phyloP scores from a whole-genome alignment of 2,329 filamentous ascomycete species.

The Ciborinia camelliae region DNA sequence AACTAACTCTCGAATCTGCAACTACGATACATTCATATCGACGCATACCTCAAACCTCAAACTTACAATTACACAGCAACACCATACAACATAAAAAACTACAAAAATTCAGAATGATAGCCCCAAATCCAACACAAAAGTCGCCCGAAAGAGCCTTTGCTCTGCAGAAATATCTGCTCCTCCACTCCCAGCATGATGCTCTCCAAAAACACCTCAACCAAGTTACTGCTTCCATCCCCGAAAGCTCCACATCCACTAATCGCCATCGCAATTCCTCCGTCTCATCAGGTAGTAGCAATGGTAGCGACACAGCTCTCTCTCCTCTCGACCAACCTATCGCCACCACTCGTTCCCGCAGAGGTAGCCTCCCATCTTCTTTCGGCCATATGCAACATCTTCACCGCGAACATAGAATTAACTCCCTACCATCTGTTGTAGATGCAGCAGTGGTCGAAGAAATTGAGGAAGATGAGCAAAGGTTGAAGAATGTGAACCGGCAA shows the following conservation, averaged over 20 bases:
- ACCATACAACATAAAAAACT: background rate
- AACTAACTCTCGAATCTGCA: background rate
- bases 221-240: conserved; percentile 23
- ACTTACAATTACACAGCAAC: background rate
- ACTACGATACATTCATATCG: background rate
- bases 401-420: conserved; percentile 23
- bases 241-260: conserved; percentile 16
- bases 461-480: conserved; percentile 36
- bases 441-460: conserved; percentile 28
- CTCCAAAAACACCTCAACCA: conserved; percentile 37
- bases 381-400: background rate
- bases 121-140: conserved; percentile 26
- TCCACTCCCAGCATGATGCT: conserved; percentile 37
- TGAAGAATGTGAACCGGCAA: conserved; percentile 49
- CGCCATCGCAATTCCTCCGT: conserved; percentile 19
- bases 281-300: conserved; percentile 13
- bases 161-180: conserved; percentile 39
- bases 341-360: conserved; percentile 13
- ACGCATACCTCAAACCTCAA: background rate
- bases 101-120: conserved; percentile 2
- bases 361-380: background rate
- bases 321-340: conserved; percentile 19
- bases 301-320: background rate
- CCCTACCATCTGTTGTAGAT: conserved; percentile 31
- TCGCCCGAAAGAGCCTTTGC: conserved; percentile 35